Evolutionary conservation across 2,329 filamentous ascomycete genomes (phyloP).

Genomic region (Pseudogymnoascus sp.): DNA sequence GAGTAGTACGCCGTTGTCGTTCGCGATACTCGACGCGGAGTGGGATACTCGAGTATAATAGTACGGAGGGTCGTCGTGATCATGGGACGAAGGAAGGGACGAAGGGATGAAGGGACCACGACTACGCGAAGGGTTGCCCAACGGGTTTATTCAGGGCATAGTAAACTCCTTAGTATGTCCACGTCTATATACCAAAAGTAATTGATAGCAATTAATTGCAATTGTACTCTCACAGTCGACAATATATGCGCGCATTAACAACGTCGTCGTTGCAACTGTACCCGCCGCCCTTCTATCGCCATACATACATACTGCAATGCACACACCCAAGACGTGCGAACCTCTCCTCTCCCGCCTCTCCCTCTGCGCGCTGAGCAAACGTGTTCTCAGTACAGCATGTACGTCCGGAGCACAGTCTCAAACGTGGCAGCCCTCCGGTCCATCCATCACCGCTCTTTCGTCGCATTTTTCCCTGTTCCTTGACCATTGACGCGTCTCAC

Average conservation of each 20-base stretch:
- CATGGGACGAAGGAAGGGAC: neutral
- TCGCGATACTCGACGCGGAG: neutral
- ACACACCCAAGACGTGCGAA: neutral
- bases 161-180: neutral
- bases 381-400: neutral
- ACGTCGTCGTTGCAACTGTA: neutral
- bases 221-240: neutral
- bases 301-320: neutral
- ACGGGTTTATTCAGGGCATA: neutral
- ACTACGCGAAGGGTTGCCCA: neutral
- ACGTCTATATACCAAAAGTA: neutral
- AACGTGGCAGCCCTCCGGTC: neutral
- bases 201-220: neutral
- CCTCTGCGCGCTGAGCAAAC: neutral
- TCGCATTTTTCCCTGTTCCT: neutral
- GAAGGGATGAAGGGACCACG: neutral
- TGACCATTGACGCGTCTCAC: neutral
- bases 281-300: neutral
- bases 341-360: neutral
- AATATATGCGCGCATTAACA: neutral
- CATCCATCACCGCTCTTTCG: neutral
- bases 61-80: neutral
- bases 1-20: neutral
- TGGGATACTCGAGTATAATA: neutral
- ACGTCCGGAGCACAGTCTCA: neutral